phyloP scores from a whole-genome alignment of 2,329 filamentous ascomycete genomes.

The Paecilomyces sp. region DNA sequence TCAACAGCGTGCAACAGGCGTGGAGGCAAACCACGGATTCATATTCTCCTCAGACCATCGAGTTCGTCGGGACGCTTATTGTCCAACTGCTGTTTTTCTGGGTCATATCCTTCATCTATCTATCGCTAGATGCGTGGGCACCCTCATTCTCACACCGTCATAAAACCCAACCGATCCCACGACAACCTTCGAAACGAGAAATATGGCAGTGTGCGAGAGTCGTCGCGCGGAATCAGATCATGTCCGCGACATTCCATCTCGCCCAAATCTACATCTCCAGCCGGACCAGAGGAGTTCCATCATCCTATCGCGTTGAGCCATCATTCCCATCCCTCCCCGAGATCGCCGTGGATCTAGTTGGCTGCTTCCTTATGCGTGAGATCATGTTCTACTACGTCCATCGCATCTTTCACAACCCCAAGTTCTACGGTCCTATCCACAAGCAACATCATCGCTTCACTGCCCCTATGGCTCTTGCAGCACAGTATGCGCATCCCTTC shows the following conservation, averaged over 20 bases:
- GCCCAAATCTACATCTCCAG: conserved; percentile 11
- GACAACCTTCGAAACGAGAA: conserved; percentile 42
- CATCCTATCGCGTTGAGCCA: conserved; percentile 33
- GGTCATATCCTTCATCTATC: conserved; percentile 22
- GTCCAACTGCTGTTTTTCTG: not conserved
- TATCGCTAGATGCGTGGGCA: conserved; percentile 37
- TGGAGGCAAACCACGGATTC: not conserved
- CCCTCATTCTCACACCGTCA: conserved; percentile 45
- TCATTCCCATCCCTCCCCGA: conserved; percentile 30
- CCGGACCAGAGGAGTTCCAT: conserved; percentile 11
- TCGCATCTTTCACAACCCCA: conserved; percentile 45
- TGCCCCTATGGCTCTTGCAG: conserved; percentile 48
- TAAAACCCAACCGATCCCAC: conserved; percentile 48
- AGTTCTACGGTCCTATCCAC: conserved; percentile 46
- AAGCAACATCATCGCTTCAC: conserved; percentile 52
- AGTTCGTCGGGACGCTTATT: not conserved
- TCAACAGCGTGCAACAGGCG: not conserved
- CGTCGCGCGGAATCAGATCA: conserved; percentile 43
- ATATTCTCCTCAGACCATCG: not conserved
- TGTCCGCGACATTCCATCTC: conserved; percentile 31
- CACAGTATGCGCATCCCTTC: conserved; percentile 52
- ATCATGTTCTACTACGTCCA: conserved; percentile 51
- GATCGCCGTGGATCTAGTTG: conserved; percentile 34
- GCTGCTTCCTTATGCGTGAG: conserved; percentile 42
- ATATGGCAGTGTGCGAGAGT: conserved; percentile 38